A percentile compares a stretch with the other conserved stretches of the same genome.
Conservation (phyloP, 345 rosid species). For the Citrus glauca region DNA sequence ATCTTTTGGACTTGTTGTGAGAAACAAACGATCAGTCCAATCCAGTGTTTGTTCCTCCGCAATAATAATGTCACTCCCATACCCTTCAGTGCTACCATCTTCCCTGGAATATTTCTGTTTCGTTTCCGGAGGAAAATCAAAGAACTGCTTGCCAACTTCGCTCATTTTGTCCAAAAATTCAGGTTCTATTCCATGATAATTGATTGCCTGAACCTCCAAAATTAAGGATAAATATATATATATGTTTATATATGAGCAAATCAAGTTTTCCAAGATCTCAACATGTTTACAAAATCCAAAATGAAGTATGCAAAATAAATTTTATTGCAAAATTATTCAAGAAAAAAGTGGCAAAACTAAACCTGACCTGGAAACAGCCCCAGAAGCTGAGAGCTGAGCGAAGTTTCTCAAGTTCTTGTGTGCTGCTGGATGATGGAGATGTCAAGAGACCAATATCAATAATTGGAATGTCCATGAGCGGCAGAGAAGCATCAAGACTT, state of each 20-base stretch:
- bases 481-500: background rate
- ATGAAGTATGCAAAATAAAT: no score
- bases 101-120: slow-evolving; percentile 53
- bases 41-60: slow-evolving; percentile 49
- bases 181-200: slow-evolving; percentile 27
- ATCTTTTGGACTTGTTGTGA: slow-evolving; percentile 35
- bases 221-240: no score
- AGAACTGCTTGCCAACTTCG: slow-evolving; percentile 46
- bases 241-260: background rate
- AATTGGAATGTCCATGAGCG: background rate
- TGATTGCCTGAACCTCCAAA: background rate
- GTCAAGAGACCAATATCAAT: background rate
- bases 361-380: slow-evolving; percentile 78
- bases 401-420: slow-evolving; percentile 46
- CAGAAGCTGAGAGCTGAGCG: slow-evolving; percentile 48
- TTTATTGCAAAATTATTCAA: slow-evolving; percentile 22
- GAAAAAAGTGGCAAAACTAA: background rate
- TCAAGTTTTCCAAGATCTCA: background rate
- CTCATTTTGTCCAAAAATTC: slow-evolving; percentile 46
- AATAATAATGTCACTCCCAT: slow-evolving; percentile 55
- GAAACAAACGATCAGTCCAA: slow-evolving; percentile 66
- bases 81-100: slow-evolving; percentile 54
- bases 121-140: slow-evolving; percentile 50
- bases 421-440: background rate
- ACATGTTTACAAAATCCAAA: background rate